These are phyloP conservation scores for Dactylellina parvicollis DNA, from an alignment of 2,329 filamentous ascomycete species.

Conservation along the genomic window DNA sequence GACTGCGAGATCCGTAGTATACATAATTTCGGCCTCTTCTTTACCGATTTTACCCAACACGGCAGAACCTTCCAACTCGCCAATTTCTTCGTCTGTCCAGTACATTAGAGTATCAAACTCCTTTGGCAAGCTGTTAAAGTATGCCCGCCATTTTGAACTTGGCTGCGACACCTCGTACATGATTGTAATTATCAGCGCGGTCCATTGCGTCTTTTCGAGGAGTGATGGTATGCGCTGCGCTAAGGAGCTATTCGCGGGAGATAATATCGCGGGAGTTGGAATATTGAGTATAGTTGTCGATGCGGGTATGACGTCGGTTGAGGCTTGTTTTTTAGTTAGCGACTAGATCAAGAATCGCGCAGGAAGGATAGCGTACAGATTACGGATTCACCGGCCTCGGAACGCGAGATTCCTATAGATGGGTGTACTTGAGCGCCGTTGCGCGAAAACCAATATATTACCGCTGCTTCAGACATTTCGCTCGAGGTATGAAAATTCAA, in stretches of 20 bases:
- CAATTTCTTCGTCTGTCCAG: slow-evolving; percentile 77
- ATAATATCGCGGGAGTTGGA: slow-evolving; percentile 21
- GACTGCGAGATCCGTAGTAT: slow-evolving; percentile 61
- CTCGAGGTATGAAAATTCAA: not conserved
- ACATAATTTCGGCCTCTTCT: slow-evolving; percentile 69
- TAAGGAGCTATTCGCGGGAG: slow-evolving; percentile 14
- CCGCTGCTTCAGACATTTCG: slow-evolving; percentile 28
- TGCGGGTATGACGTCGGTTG: slow-evolving; percentile 2
- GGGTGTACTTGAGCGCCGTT: slow-evolving; percentile 31
- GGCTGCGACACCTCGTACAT: slow-evolving; percentile 75
- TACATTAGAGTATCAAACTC: slow-evolving; percentile 89
- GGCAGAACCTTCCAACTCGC: slow-evolving; percentile 78
- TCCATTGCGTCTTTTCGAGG: slow-evolving; percentile 37
- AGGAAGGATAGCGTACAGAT: slow-evolving; percentile 6
- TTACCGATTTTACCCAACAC: slow-evolving; percentile 81
- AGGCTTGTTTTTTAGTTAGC: slow-evolving; percentile 11
- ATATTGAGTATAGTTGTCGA: slow-evolving; percentile 28
- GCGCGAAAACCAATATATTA: slow-evolving; percentile 33
- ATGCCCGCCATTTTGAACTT: slow-evolving; percentile 77
- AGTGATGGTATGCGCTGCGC: slow-evolving; percentile 9
- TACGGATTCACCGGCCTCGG: slow-evolving; percentile 2
- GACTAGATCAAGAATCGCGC: not conserved
- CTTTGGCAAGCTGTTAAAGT: slow-evolving; percentile 77
- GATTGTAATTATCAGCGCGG: slow-evolving; percentile 77
- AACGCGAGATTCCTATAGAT: slow-evolving; percentile 8